Conservation (phyloP, 164 flowering plant species). For the Magnolia kwangsiensis region DNA sequence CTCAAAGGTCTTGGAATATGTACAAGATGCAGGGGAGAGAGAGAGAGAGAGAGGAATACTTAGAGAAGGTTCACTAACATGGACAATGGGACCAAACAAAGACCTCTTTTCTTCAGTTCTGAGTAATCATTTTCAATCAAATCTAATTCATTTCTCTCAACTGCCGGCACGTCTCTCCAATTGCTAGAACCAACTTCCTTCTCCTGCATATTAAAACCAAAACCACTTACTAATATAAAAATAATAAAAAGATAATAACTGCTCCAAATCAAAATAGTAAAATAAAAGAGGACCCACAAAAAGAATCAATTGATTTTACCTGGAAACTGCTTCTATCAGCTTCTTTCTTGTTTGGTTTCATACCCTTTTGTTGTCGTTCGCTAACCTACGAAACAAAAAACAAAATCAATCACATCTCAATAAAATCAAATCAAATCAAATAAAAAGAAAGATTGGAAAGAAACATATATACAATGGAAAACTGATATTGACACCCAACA, state of each 20-base stretch:
- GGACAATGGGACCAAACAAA: slow-evolving; percentile 46
- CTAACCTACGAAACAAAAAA: slow-evolving; percentile 24
- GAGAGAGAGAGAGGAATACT: slow-evolving; percentile 13
- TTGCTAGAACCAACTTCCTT: slow-evolving; percentile 17
- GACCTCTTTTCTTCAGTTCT: slow-evolving; percentile 32
- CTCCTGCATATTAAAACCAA: slow-evolving; percentile 20
- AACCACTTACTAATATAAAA: neutral
- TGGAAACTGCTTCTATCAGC: slow-evolving; percentile 6
- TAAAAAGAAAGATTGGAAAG: neutral
- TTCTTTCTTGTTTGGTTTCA: slow-evolving; percentile 21
- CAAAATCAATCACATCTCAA: neutral
- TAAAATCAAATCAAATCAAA: neutral
- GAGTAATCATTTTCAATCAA: slow-evolving; percentile 17
- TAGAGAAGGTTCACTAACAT: slow-evolving; percentile 34
- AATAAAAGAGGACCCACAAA: neutral
- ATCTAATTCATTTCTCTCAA: slow-evolving; percentile 21
- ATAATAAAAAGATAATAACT: neutral
- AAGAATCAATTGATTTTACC: slow-evolving; percentile 2
- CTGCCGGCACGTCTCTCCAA: slow-evolving; percentile 1
- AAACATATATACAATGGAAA: neutral
- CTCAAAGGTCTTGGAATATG: too few species aligned
- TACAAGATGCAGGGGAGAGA: too few species aligned
- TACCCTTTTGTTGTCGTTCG: slow-evolving; percentile 18
- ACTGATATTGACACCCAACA: too few species aligned
- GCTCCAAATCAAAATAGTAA: neutral